These are phyloP conservation scores for Saprolegnia parasitica DNA, from an alignment of 352 stramenopile species.

Conservation along the genomic window DNA sequence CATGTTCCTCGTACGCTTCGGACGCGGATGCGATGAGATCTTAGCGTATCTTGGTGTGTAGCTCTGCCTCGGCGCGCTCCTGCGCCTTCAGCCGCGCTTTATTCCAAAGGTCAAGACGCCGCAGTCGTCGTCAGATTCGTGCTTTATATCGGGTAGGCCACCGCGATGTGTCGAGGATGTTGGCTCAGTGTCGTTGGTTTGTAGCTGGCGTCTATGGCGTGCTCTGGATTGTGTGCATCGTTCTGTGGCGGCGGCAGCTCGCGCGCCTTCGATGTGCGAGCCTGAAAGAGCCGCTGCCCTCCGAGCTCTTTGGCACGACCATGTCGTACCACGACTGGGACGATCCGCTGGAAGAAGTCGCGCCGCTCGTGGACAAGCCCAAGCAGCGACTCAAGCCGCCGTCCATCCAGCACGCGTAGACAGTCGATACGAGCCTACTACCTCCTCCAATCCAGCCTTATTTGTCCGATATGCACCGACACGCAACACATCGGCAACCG, in stretches of 20 bases:
- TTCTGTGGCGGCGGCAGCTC: slow-evolving; percentile 26
- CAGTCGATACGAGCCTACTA: slow-evolving; percentile 1
- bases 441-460: not conserved
- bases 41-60: slow-evolving; percentile 32
- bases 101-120: slow-evolving; percentile 67
- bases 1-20: slow-evolving; percentile 58
- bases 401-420: slow-evolving; percentile 23
- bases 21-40: not conserved
- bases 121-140: slow-evolving; percentile 62
- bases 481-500: too few relatives aligned
- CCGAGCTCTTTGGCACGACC: slow-evolving; percentile 25
- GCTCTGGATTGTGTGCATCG: slow-evolving; percentile 18
- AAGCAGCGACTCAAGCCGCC: slow-evolving; percentile 7
- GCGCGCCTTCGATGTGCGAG: not conserved
- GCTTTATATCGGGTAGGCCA: slow-evolving; percentile 66
- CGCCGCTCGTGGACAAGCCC: slow-evolving; percentile 3
- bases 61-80: slow-evolving; percentile 59
- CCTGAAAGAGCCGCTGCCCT: slow-evolving; percentile 22
- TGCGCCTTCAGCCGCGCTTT: slow-evolving; percentile 72
- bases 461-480: too few relatives aligned
- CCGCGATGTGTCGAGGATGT: not conserved
- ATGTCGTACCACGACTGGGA: slow-evolving; percentile 26
- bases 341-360: slow-evolving; percentile 20
- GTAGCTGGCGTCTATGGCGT: slow-evolving; percentile 25
- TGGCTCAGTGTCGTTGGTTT: slow-evolving; percentile 1